Percentiles rank a stretch among this genome's conserved stretches.
Evolutionary conservation across 345 rosid species (phyloP).

Genomic region (Rhizophora apiculata): DNA sequence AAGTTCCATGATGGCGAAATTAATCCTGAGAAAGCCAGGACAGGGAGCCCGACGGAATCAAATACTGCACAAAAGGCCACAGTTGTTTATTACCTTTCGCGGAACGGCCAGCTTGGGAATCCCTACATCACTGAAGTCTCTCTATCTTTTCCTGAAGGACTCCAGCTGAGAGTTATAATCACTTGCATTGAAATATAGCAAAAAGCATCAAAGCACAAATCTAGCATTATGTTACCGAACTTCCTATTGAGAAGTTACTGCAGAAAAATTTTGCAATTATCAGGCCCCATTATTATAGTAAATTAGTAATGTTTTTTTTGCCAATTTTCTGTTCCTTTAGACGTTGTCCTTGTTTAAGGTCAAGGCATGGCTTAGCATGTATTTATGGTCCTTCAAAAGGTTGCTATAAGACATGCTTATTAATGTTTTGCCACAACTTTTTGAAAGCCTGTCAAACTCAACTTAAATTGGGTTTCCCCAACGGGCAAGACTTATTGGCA

Average conservation of each 20-base stretch:
- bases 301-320: neutral
- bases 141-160: neutral
- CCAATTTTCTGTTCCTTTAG: neutral
- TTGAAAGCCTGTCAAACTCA: too few relatives aligned
- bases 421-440: too few relatives aligned
- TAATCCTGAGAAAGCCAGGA: neutral
- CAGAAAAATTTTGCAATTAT: too few relatives aligned
- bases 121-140: neutral
- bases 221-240: too few relatives aligned
- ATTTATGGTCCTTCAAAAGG: neutral
- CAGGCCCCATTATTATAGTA: too few relatives aligned
- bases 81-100: neutral
- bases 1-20: neutral
- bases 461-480: neutral
- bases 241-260: too few relatives aligned
- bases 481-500: neutral
- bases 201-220: too few relatives aligned
- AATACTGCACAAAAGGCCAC: neutral
- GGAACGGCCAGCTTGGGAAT: conserved; percentile 1
- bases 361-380: neutral
- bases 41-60: neutral
- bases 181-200: neutral
- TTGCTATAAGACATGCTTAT: neutral
- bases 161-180: neutral
- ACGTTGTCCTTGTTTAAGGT: neutral